Base-by-base conservation (phyloP, 805 yeast genomes). In the Wickerhamomyces chaumierensis region DNA sequence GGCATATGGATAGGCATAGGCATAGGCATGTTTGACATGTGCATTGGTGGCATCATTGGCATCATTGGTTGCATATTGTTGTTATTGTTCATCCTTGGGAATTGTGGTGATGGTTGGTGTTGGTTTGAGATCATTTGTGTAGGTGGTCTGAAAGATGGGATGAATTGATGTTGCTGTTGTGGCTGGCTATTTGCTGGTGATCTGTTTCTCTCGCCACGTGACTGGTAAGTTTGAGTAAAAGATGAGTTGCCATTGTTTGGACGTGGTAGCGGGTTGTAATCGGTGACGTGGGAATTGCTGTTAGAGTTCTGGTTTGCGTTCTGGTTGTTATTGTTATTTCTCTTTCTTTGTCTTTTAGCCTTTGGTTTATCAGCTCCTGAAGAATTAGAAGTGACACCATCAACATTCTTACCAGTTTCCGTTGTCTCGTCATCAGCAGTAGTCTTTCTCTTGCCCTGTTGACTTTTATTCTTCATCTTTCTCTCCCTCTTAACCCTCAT, bases 401-500 rank as follows among this genome's bases (percentile, higher is more conserved):
- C n/a, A n/a, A n/a, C 31, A 35, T 38, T 23, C 35, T 39, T 19
- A 27, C 39, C 39, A 37, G 32, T 11, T 15, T 23, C 3, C 31
- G 18, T 13, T 15, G 16, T 7, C 29, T 31, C 2, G 17, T 18
- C n/a, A 35, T 35, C 5, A 13, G 14, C 29, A 25, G 14, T 14
- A 7, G 12, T 14, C 12, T 25, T 25, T 25, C 52, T 54, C 35
- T 51, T 56, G 8, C 9, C 12, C 32, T 33, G 19, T 29, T 27
- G 42, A 46, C 61, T 40, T 61, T 66, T 43, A 63, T 68, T 43
- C 66, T 69, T 41, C 48, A 72, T 75, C 59, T 81, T 84, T 56
- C 71, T 78, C 18, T 67, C 58, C 38, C 70, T 73, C 53, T 81
- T 88, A 34, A 73, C 73, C 28, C 73, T 79, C 48, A 76, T 71